Base-by-base conservation (phyloP, 306 rosid species). In the Senna siamea region DNA sequence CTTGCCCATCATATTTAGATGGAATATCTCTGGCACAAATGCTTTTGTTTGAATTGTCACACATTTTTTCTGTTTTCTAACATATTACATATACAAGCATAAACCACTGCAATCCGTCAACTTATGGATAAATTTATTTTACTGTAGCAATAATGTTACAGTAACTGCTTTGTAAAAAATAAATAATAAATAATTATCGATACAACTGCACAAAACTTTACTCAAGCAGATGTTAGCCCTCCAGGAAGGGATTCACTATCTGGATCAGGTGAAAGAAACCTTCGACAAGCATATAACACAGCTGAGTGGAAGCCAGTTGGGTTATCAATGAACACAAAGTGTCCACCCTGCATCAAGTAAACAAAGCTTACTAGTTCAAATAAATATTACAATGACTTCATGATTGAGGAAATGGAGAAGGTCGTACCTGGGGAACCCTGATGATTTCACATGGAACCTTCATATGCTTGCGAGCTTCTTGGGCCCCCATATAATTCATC, bases 401-500 rank as follows among this genome's bases (percentile, higher is more conserved):
- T 10, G 20, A 47, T 38, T 41, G 22, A 53, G 66, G 57, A 55
- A 69, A 72, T 44, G 35, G 73, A 38, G 69, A 81, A 75, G 71
- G 47, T 66, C 47, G 14, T 74, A 95, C 99, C 95, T 87, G 90
- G 52, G 98, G 98, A 86, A 90, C 93, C 66, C 99, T 84, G 38
- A 95, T 77, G 52, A 92, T 95, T 72, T 95, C 99, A 71, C 99
- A 95, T 6, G 97, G 93, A 64, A 92, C 97, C 53, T 84, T 83
- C 99, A 95, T 95, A 20, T 73, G 82, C 77, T 87, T 82, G 75
- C 98, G 93, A 69, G 99, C 98, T 85, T 87, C 97, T 89, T 84
- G 89, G 68, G 98, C 99, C 18, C 93, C 99, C 77, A 82, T 80
- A 69, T 95, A 95, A 75, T 73, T 83, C 98, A 92, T 87, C 99